Base-by-base conservation (phyloP, 2,329 filamentous ascomycete species). In the Clonostachys sp. region DNA sequence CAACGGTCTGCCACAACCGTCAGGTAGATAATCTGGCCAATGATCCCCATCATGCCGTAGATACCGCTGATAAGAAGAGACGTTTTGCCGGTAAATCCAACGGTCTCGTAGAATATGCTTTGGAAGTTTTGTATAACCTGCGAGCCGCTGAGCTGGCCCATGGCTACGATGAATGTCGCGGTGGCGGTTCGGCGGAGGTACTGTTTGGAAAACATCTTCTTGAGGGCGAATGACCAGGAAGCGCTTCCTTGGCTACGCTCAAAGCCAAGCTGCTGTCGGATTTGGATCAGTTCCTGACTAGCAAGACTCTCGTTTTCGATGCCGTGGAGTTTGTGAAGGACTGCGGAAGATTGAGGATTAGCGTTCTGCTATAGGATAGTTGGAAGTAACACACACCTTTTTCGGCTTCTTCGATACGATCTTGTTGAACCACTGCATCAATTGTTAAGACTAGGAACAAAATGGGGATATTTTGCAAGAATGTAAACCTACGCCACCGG, bases 51-150 rank as follows among this genome's bases (percentile, higher is more conserved):
- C 18, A 64, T 54, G 9, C 62, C 63, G n/a, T 66, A 65, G 16
- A 68, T 68, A 12, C 71, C 75, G 45, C 71, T 71, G 24, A 74
- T 75, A 14, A 78, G 61, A 5, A 77, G 62, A 20, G 73, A 66
- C 6, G 68, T 66, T 50, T 68, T 68, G 55, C 73, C 73, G 47
- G 73, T 70, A 18, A 75, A 72, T 52, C 70, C 72, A 45, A 77
- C 64, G 18, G 71, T 65, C 50, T 68, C 65, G 42, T 68, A 65
- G 35, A 65, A 52, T n/a, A 65, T 50, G 4, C 49, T 55, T 41
- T 66, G 62, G 48, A 59, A 66, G 50, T 63, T 65, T 44, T 65
- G 62, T 18, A 65, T 61, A 16, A 61, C 52, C 16, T 53, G 50
- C 13, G 57, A 57, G 12, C 60, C 61, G 8, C 55, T 58, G 12